phyloP scores from a whole-genome alignment of 306 rosid species.

The Cucurbita argyrosperma region DNA sequence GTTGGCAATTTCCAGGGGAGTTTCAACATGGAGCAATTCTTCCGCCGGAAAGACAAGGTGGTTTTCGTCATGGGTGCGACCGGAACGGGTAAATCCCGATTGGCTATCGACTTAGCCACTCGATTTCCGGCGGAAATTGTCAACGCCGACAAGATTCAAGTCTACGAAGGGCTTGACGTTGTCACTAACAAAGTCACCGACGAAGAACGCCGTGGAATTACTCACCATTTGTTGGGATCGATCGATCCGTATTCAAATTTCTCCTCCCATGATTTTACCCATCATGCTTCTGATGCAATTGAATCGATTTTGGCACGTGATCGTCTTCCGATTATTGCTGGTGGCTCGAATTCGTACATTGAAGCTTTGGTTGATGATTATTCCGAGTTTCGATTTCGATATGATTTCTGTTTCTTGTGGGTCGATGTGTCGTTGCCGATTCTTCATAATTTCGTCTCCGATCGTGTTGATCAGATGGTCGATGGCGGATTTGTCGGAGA shows the following conservation, averaged over 20 bases:
- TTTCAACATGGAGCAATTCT: slow-evolving; percentile 8
- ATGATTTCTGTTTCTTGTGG: slow-evolving; percentile 12
- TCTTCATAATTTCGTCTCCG: not conserved
- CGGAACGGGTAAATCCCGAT: slow-evolving; percentile 11
- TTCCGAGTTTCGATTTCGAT: not conserved
- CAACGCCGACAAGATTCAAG: slow-evolving; percentile 14
- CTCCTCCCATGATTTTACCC: not conserved
- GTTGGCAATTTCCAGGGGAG: slow-evolving; percentile 6
- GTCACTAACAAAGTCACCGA: slow-evolving; percentile 8
- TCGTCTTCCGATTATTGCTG: slow-evolving; percentile 10
- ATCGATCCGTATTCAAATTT: not conserved
- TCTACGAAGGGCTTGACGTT: slow-evolving; percentile 5
- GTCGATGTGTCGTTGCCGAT: slow-evolving; percentile 4
- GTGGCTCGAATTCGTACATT: slow-evolving; percentile 11
- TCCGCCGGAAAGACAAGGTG: slow-evolving; percentile 7
- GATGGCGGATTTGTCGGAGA: not conserved
- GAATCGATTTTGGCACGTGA: not conserved
- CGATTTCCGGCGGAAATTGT: slow-evolving; percentile 9
- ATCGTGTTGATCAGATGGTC: slow-evolving; percentile 12
- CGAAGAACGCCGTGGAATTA: slow-evolving; percentile 6
- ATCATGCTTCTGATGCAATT: not conserved
- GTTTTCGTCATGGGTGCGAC: slow-evolving; percentile 12
- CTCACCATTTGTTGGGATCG: slow-evolving; percentile 6
- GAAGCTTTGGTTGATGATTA: slow-evolving; percentile 1
- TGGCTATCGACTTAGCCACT: slow-evolving; percentile 4